These are phyloP conservation scores for Candolleomyces efflorescens DNA, from an alignment of 768 basidiomycete species.

Conservation along the genomic window DNA sequence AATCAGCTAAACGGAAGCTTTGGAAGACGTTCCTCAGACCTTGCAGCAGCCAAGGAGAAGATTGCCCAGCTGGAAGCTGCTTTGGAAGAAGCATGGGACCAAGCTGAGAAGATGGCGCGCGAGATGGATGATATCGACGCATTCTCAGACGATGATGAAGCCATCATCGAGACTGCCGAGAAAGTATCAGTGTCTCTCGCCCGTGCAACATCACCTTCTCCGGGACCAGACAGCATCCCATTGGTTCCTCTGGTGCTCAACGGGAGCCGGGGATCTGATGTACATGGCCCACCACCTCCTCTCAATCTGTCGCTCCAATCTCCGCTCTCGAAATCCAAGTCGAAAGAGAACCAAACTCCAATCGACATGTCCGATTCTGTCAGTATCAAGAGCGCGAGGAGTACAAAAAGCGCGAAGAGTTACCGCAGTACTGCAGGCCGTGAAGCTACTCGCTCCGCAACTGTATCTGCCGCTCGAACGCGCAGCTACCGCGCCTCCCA, in stretches of 20 bases:
- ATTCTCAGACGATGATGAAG: slow-evolving; percentile 29
- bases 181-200: slow-evolving; percentile 33
- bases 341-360: slow-evolving; percentile 18
- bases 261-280: slow-evolving; percentile 4
- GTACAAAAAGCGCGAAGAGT: slow-evolving; percentile 32
- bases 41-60: slow-evolving; percentile 41
- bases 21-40: slow-evolving; percentile 57
- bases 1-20: slow-evolving; percentile 65
- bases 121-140: slow-evolving; percentile 66
- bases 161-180: slow-evolving; percentile 45
- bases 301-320: slow-evolving; percentile 6
- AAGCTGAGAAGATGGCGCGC: slow-evolving; percentile 66
- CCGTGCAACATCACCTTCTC: slow-evolving; percentile 11
- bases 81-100: slow-evolving; percentile 76
- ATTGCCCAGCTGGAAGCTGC: slow-evolving; percentile 61
- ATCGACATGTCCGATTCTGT: slow-evolving; percentile 31
- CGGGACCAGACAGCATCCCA: slow-evolving; percentile 14
- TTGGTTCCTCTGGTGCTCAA: slow-evolving; percentile 13
- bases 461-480: slow-evolving; percentile 60
- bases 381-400: slow-evolving; percentile 35
- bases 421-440: slow-evolving; percentile 15
- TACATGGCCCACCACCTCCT: slow-evolving; percentile 4
- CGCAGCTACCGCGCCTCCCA: slow-evolving; percentile 63
- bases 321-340: slow-evolving; percentile 14
- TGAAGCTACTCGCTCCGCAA: slow-evolving; percentile 30